phyloP scores from a whole-genome alignment of 2,329 filamentous ascomycete genomes.

The Trichoderma oligosporum region DNA sequence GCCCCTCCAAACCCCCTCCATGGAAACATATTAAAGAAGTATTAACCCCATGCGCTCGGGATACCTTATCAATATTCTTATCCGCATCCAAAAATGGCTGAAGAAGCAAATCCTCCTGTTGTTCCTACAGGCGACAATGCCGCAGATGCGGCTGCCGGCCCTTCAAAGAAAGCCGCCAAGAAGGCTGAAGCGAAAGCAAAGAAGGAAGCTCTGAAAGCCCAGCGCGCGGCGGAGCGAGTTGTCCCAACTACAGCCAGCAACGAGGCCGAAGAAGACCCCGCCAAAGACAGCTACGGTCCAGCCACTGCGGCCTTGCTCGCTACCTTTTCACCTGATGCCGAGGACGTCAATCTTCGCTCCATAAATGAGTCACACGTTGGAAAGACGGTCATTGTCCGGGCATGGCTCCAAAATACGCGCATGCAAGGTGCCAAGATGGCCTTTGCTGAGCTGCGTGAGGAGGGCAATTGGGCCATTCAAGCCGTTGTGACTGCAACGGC shows the following conservation, averaged over 20 bases:
- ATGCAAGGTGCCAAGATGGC: slow-evolving; percentile 64
- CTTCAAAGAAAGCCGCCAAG: slow-evolving; percentile 67
- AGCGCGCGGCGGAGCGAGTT: slow-evolving; percentile 69
- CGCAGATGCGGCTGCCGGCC: slow-evolving; percentile 3
- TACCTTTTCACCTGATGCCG: slow-evolving; percentile 38
- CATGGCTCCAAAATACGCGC: slow-evolving; percentile 74
- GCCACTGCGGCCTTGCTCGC: slow-evolving; percentile 56
- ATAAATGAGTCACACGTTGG: slow-evolving; percentile 63
- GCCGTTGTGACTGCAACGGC: slow-evolving; percentile 66
- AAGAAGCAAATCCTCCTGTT: slow-evolving; percentile 8
- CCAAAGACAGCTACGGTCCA: slow-evolving; percentile 77
- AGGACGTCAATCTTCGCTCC: slow-evolving; percentile 57
- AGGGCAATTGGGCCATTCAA: slow-evolving; percentile 70
- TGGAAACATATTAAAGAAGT: slow-evolving; percentile 5
- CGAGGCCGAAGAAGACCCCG: slow-evolving; percentile 62
- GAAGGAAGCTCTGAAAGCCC: slow-evolving; percentile 78
- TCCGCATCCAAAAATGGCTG: slow-evolving; percentile 10
- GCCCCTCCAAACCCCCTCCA: slow-evolving; percentile 7
- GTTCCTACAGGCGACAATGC: background rate
- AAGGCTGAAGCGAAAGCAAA: slow-evolving; percentile 83
- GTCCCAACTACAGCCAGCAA: slow-evolving; percentile 66
- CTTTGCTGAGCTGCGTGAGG: slow-evolving; percentile 76
- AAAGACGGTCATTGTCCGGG: slow-evolving; percentile 71
- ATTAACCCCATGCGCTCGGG: slow-evolving; percentile 9
- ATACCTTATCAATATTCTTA: background rate